Percentiles rank a stretch among this genome's conserved stretches.
Evolutionary conservation across 2,329 filamentous ascomycete genomes (phyloP).

Genomic region (Pseudogymnoascus sp.): DNA sequence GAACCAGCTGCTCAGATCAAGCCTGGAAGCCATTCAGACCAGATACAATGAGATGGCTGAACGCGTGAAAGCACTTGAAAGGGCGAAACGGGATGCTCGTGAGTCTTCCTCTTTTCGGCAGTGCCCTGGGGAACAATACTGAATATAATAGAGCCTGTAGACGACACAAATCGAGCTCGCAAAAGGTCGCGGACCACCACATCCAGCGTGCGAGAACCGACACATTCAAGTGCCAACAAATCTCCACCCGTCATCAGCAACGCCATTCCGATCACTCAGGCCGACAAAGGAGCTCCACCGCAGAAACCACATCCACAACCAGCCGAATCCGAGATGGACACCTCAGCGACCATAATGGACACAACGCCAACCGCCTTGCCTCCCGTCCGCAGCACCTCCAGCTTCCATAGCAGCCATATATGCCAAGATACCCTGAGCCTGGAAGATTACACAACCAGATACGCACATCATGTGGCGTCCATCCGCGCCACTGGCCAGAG

Average conservation of each 20-base stretch:
- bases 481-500: background rate
- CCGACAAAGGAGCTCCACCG: background rate
- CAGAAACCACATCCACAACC: background rate
- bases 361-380: background rate
- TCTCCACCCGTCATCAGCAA: background rate
- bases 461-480: background rate
- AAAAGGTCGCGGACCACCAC: background rate
- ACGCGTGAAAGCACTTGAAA: background rate
- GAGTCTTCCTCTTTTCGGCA: background rate
- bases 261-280: background rate
- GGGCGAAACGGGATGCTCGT: background rate
- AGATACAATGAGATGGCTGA: background rate
- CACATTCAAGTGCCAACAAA: background rate
- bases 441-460: background rate
- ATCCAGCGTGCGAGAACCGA: background rate
- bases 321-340: background rate
- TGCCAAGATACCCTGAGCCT: background rate
- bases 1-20: background rate
- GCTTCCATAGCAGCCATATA: background rate
- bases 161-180: too few species aligned
- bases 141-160: background rate
- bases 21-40: background rate
- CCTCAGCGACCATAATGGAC: too few species aligned
- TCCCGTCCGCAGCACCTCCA: background rate
- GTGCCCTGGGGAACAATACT: background rate